A percentile compares a stretch with the other conserved stretches of the same genome.
phyloP scores from a whole-genome alignment of 345 rosid species.

The Abelmoschus esculentus region DNA sequence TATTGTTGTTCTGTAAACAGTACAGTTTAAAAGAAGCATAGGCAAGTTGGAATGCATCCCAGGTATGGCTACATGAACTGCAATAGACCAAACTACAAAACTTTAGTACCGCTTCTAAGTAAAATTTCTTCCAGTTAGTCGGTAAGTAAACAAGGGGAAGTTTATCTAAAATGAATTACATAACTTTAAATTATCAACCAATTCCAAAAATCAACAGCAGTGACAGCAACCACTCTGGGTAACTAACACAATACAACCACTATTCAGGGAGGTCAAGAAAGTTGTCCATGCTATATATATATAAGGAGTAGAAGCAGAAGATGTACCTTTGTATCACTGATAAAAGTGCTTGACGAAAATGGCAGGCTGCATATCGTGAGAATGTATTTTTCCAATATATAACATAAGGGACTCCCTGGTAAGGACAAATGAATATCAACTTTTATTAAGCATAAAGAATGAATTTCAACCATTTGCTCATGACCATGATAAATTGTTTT shows the following conservation, averaged over 20 bases:
- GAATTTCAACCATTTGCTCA: slow-evolving; percentile 3
- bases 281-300: not conserved
- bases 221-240: not conserved
- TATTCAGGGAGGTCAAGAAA: not conserved
- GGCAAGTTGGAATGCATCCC: slow-evolving; percentile 92
- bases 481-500: slow-evolving; percentile 5
- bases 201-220: not conserved
- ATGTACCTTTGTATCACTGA: slow-evolving; percentile 78
- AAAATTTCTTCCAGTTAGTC: slow-evolving; percentile 9
- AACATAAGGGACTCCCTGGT: slow-evolving; percentile 85
- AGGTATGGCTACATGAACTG: slow-evolving; percentile 87
- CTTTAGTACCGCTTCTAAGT: not conserved
- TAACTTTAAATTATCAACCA: not conserved
- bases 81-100: slow-evolving; percentile 17
- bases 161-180: slow-evolving; percentile 2
- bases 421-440: slow-evolving; percentile 13
- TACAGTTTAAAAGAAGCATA: slow-evolving; percentile 79
- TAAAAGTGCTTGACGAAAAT: slow-evolving; percentile 39
- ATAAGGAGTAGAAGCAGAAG: not conserved
- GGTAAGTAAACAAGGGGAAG: not conserved
- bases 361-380: slow-evolving; percentile 46
- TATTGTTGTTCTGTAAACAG: slow-evolving; percentile 39
- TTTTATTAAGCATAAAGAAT: not conserved
- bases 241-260: not conserved
- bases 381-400: slow-evolving; percentile 65